Evolutionary conservation across 1,284 basidiomycete species (phyloP).

Genomic region (Boletus smithii): DNA sequence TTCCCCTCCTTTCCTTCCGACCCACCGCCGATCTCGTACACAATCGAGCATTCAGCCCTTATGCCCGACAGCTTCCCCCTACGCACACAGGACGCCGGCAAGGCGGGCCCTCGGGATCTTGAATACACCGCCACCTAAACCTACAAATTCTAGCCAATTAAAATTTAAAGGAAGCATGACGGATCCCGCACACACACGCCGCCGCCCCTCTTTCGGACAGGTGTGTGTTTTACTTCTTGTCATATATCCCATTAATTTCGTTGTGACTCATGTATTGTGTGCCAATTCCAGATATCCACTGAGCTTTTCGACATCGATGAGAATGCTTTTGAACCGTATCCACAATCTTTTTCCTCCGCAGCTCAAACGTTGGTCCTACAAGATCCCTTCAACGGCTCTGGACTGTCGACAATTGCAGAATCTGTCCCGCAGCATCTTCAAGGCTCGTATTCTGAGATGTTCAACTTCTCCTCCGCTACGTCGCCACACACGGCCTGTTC

Average conservation of each 20-base stretch:
- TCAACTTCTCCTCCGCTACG: slow-evolving; percentile 12
- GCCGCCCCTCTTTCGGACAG: slow-evolving; percentile 51
- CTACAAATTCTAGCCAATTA: slow-evolving; percentile 51
- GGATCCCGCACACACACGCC: slow-evolving; percentile 65
- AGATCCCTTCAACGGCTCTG: slow-evolving; percentile 30
- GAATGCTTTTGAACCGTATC: slow-evolving; percentile 55
- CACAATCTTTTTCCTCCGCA: slow-evolving; percentile 41
- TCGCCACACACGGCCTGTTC: slow-evolving; percentile 39
- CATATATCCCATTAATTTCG: slow-evolving; percentile 14
- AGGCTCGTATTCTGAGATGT: slow-evolving; percentile 29
- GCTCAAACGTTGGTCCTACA: slow-evolving; percentile 31
- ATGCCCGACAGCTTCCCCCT: slow-evolving; percentile 19
- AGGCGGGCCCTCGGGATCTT: slow-evolving; percentile 37
- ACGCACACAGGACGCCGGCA: slow-evolving; percentile 25
- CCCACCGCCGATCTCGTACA: slow-evolving; percentile 58
- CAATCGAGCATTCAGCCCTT: slow-evolving; percentile 43
- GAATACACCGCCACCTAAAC: slow-evolving; percentile 68
- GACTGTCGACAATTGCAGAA: slow-evolving; percentile 29
- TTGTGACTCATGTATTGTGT: slow-evolving; percentile 25
- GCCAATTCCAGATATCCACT: slow-evolving; percentile 42
- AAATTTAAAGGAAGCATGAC: slow-evolving; percentile 68
- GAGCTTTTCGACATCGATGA: slow-evolving; percentile 74
- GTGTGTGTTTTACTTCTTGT: slow-evolving; percentile 33
- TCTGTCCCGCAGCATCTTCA: slow-evolving; percentile 23
- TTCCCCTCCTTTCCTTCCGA: slow-evolving; percentile 58